Evolutionary conservation across 176 grass and related monocot species (phyloP).

Genomic region (Triticum aestivum): DNA sequence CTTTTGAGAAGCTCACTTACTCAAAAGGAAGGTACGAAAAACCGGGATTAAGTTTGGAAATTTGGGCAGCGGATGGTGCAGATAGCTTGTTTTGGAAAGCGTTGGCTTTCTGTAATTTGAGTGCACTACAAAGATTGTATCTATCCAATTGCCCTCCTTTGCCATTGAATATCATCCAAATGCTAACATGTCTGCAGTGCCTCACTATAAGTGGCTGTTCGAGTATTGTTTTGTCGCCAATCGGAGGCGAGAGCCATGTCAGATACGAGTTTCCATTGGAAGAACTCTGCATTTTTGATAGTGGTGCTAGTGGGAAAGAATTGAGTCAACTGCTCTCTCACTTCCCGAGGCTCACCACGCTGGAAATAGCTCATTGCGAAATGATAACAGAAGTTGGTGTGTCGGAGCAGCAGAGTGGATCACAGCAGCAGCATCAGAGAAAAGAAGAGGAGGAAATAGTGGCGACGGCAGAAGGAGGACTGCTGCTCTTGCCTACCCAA

Average conservation of each 20-base stretch:
- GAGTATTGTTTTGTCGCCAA: background rate
- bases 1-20: rapidly evolving
- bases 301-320: background rate
- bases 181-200: background rate
- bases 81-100: background rate
- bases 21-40: no score
- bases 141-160: background rate
- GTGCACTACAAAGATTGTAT: no score
- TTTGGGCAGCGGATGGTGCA: rapidly evolving
- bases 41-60: background rate
- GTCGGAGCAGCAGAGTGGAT: no score
- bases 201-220: background rate
- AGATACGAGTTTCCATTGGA: background rate
- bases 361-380: no score
- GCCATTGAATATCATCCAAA: background rate
- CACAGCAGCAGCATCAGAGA: no score
- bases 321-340: background rate
- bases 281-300: background rate
- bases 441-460: no score
- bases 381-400: no score
- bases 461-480: no score
- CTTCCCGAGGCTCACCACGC: background rate
- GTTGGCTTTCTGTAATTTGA: background rate
- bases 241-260: background rate
- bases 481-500: no score